These are phyloP conservation scores for Dichotomopilus funicola DNA, from an alignment of 2,329 filamentous ascomycete genomes.

Conservation along the genomic window DNA sequence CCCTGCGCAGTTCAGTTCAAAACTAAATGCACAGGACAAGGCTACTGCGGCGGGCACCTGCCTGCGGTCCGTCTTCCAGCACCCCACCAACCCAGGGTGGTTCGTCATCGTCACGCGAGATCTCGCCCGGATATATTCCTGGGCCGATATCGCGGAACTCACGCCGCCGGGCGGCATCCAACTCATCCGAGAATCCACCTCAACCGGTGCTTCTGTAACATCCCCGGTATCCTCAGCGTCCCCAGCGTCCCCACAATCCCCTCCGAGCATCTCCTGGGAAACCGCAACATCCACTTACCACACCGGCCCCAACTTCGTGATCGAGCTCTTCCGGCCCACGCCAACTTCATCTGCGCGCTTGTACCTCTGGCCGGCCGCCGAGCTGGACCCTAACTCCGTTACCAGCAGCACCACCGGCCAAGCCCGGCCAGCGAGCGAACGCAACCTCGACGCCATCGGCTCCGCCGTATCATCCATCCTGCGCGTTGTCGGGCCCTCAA, in stretches of 20 bases:
- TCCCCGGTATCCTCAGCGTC: not conserved
- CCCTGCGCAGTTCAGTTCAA: no score
- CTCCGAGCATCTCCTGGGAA: not conserved
- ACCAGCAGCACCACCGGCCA: no score
- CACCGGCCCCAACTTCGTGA: slow-evolving; percentile 3
- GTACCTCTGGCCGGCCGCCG: no score
- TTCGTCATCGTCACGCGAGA: slow-evolving; percentile 4
- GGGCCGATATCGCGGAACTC: slow-evolving; percentile 14
- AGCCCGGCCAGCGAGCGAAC: no score
- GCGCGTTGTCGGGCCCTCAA: no score
- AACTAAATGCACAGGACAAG: no score
- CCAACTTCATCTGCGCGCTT: no score
- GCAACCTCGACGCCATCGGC: no score
- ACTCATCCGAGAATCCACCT: not conserved
- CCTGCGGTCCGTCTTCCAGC: slow-evolving; percentile 6
- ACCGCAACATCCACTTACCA: not conserved
- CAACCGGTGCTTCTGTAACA: no score
- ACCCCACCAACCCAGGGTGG: slow-evolving; percentile 13
- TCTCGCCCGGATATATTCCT: slow-evolving; percentile 12
- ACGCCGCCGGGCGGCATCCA: slow-evolving; percentile 7
- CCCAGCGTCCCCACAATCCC: not conserved
- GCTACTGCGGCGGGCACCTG: not conserved
- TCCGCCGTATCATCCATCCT: no score
- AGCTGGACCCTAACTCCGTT: no score
- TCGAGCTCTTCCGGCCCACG: slow-evolving; percentile 4